A percentile compares a stretch with the other conserved stretches of the same genome.
Conservation (phyloP, 331 rosid species). For the Telfairia occidentalis region DNA sequence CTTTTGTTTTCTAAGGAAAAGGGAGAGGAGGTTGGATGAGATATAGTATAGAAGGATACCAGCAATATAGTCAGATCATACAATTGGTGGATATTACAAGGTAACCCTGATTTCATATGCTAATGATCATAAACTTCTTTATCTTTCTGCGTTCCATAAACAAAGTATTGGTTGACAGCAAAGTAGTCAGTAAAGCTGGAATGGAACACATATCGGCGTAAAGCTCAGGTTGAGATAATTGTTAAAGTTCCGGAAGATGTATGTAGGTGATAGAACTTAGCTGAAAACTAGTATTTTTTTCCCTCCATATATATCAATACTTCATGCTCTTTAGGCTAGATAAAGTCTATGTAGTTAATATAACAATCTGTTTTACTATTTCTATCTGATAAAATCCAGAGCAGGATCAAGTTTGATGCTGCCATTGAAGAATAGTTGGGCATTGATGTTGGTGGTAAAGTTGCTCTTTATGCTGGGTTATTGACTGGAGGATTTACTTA, state of each 20-base stretch:
- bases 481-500: slow-evolving; percentile 95
- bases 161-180: slow-evolving; percentile 69
- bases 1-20: slow-evolving; percentile 10
- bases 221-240: slow-evolving; percentile 59
- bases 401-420: slow-evolving; percentile 94
- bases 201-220: slow-evolving; percentile 66
- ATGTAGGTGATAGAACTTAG: slow-evolving; percentile 80
- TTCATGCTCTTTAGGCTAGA: not conserved
- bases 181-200: slow-evolving; percentile 70
- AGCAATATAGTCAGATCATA: slow-evolving; percentile 67
- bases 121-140: not conserved
- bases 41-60: slow-evolving; percentile 56
- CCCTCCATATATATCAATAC: not conserved
- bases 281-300: slow-evolving; percentile 18
- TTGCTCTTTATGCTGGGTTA: slow-evolving; percentile 90
- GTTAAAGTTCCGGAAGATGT: slow-evolving; percentile 95
- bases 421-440: slow-evolving; percentile 73
- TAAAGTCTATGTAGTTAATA: slow-evolving; percentile 7
- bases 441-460: slow-evolving; percentile 62
- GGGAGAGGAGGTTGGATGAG: slow-evolving; percentile 78
- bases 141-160: not conserved
- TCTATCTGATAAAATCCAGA: slow-evolving; percentile 27
- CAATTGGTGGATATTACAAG: slow-evolving; percentile 94
- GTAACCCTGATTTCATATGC: slow-evolving; percentile 19
- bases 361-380: not conserved